Conservation (phyloP, 495 filamentous ascomycete species). For the Annulohypoxylon maeteangense region DNA sequence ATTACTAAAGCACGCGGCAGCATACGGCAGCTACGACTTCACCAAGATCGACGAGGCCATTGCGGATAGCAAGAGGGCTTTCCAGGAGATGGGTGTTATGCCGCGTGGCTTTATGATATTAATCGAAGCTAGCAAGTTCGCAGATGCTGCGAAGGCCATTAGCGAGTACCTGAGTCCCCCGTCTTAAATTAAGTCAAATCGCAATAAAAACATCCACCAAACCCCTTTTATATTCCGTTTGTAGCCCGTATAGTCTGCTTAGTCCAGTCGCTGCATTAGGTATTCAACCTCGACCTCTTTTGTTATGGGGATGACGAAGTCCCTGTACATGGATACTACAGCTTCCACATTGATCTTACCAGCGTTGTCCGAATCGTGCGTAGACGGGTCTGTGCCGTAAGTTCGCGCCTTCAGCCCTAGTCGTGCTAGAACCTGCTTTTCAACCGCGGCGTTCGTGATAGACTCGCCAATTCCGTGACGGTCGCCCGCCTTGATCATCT, state of each 20-base stretch:
- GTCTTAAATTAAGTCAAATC: conserved; percentile 37
- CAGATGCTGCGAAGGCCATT: conserved; percentile 74
- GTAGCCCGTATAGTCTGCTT: conserved; percentile 14
- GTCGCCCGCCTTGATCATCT: conserved; percentile 82
- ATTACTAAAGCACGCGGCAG: conserved; percentile 75
- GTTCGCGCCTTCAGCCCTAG: conserved; percentile 91
- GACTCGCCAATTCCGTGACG: conserved; percentile 82
- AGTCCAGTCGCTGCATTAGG: conserved; percentile 87
- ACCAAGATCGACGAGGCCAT: conserved; percentile 80
- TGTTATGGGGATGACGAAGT: conserved; percentile 95
- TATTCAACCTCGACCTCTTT: conserved; percentile 99
- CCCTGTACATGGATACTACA: conserved; percentile 93
- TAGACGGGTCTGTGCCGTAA: conserved; percentile 90
- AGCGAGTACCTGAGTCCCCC: conserved; percentile 71
- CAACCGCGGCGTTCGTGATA: conserved; percentile 90
- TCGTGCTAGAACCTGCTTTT: conserved; percentile 90
- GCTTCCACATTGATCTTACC: conserved; percentile 91
- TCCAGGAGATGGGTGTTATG: conserved; percentile 91
- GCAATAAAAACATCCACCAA: conserved; percentile 25
- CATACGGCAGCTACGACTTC: conserved; percentile 74
- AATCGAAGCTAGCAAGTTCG: conserved; percentile 75
- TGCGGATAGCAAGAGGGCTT: conserved; percentile 91
- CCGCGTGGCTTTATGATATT: conserved; percentile 82
- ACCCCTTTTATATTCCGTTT: background rate
- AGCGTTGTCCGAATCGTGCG: conserved; percentile 49